Base-by-base conservation (phyloP, 345 rosid genomes). In the Excoecaria agallocha region DNA sequence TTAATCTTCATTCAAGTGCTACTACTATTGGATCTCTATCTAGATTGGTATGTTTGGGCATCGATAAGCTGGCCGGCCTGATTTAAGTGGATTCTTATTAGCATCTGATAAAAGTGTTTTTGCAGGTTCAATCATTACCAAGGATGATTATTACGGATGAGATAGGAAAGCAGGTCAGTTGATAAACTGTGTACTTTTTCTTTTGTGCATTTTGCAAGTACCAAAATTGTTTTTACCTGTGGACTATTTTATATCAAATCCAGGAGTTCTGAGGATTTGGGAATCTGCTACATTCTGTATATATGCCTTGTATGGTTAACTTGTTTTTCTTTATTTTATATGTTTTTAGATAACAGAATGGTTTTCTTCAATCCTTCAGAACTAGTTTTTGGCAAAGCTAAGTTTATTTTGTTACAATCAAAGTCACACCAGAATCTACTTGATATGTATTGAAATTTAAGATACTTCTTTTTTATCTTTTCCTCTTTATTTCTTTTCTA, bases 61-160 rank as follows among this genome's bases (percentile, higher is more conserved):
- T 64, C 39, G 50, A 59, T 81, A 41, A 74, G 71, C 50, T 60
- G 12, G 63, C 38, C 51, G 4, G 39, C 59, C 15, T 79, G 51
- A 66, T 79, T 75, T 64, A n/a, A 35, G 8, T 72, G 9, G 66
- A 70, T 37, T 12, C 52, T 73, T 56, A 58, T 68, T 69, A 12
- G 12, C 12, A 24, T 38, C 22, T 74, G 74, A 80, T 70, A 73
- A 74, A 62, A 39, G 77, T 81, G 54, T 76, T 52, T 16, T 46
- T 79, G 80, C 94, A 95, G 97, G 99, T 95, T 78, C 96, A 90
- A 75, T 93, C 99, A 58, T 85, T 95, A 75, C 97, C 96, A 45
- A 87, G 98, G 90, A 94, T 94, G 97, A 94, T 94, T 71, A 94
- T 92, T 74, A 88, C 71, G 87, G 98, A 94, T 74, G 95, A 93